Evolutionary conservation across 2,329 filamentous ascomycete genomes (phyloP).

Genomic region (Trichoderma sp.): DNA sequence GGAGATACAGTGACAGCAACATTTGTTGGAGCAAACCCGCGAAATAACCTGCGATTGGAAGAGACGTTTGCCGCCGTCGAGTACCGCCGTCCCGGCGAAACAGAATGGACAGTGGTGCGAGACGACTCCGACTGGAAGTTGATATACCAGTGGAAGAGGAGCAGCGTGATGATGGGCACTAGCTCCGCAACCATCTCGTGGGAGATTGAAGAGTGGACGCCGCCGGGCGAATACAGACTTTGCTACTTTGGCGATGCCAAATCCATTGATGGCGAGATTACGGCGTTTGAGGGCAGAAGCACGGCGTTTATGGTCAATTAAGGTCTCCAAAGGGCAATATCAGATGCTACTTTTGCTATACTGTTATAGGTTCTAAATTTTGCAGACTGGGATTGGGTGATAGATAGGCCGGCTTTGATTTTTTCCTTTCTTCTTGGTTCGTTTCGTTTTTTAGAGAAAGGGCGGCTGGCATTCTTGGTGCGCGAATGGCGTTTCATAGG

Average conservation of each 20-base stretch:
- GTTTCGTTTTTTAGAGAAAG: neutral
- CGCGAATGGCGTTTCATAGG: neutral
- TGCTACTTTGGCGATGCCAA: conserved; percentile 82
- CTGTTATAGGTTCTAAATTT: neutral
- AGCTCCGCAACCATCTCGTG: conserved; percentile 75
- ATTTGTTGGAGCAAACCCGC: conserved; percentile 83
- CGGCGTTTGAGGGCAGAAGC: conserved; percentile 66
- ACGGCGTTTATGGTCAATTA: conserved; percentile 42
- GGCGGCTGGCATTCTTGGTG: neutral
- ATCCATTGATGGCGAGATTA: conserved; percentile 58
- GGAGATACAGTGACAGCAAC: conserved; percentile 62
- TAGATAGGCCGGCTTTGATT: neutral
- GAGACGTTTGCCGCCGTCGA: conserved; percentile 77
- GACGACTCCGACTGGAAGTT: conserved; percentile 80
- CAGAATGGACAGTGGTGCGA: conserved; percentile 63
- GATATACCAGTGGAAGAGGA: conserved; percentile 75
- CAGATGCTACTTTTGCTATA: neutral
- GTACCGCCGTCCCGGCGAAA: conserved; percentile 26
- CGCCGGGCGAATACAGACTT: conserved; percentile 67
- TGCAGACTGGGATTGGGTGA: neutral
- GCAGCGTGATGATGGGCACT: conserved; percentile 65
- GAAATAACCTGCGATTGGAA: conserved; percentile 79
- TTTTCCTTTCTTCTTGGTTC: neutral
- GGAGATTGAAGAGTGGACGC: conserved; percentile 65
- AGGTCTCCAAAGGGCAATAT: neutral